Evolutionary conservation across 108 stramenopile species (phyloP), one percentile per base, ranked within the genome.

Genomic region (Skeletonema costatum): DNA sequence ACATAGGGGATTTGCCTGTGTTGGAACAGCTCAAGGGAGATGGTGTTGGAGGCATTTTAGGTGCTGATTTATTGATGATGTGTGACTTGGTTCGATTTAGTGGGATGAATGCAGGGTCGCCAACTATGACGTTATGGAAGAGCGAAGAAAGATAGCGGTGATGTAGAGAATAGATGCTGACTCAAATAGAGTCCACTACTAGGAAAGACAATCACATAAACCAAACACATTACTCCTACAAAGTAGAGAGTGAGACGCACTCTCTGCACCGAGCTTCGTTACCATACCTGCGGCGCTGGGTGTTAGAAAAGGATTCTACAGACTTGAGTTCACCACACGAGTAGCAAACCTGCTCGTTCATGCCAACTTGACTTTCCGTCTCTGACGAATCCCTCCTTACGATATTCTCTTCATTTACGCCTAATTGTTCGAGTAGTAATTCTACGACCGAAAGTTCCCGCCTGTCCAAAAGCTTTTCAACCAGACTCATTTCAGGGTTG

Each of bases 1-100:
- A 94, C 66, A 89, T 94, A 48, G 89, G 93, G 2, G 82, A 90
- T 39, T 76, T 94, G 76, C 87, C 89, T 6, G 83, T 94, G 7
- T 48, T 94, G 31, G 85, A 89, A 11, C 42, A 62, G n/a, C 65
- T 94, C 61, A 70, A 51, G n/a, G 29, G 74, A 19, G 80, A 94
- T 33, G 77, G 78, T 31, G 89, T 89, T 1, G 90, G 85, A 16
- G 93, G 93, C 13, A 92, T 94, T 36, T 61, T 94, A 11, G 93
- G 93, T 7, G 83, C 89, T 36, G 90, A 94, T 82, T 59, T 86
- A 16, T 66, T 94, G 48, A 88, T 88, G 85, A 64, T 77, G 73
- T 83, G 85, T 56, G 71, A 73, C 33, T 39, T 79, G 19, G 76
- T 90, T 2, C 59, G 88, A 35, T 80, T 80, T 33, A 31, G 31